These are phyloP conservation scores for Fennellomyces sp. DNA, from an alignment of 371 early-diverging fungal species.

Conservation along the genomic window DNA sequence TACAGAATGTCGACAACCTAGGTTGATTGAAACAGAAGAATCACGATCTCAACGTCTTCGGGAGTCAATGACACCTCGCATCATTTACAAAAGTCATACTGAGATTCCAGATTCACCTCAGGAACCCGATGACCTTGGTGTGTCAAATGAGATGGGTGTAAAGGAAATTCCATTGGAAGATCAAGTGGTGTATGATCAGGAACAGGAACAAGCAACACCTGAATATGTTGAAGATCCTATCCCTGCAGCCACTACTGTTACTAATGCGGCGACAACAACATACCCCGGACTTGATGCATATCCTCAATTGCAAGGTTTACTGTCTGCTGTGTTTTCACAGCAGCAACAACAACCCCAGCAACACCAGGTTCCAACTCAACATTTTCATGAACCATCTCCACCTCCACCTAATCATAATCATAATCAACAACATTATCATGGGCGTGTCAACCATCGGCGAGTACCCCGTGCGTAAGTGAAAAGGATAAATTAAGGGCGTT, in stretches of 20 bases:
- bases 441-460: too few relatives aligned
- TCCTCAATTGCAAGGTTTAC: too few relatives aligned
- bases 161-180: background rate
- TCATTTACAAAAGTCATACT: background rate
- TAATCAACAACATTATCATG: too few relatives aligned
- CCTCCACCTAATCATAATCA: too few relatives aligned
- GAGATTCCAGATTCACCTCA: background rate
- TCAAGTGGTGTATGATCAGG: background rate
- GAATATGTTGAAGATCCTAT: background rate
- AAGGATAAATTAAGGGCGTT: too few relatives aligned
- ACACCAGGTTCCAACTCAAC: background rate
- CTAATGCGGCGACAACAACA: too few relatives aligned
- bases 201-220: background rate
- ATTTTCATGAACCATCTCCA: background rate
- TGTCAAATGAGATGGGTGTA: background rate
- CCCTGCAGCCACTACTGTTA: too few relatives aligned
- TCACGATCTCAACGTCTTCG: background rate
- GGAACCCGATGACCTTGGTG: background rate
- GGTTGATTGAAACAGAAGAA: background rate
- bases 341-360: background rate
- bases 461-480: too few relatives aligned
- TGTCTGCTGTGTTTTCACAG: background rate
- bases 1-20: background rate
- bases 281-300: too few relatives aligned
- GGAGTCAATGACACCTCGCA: background rate